Evolutionary conservation across 139 green algal genomes (phyloP), one percentile per base, ranked within the genome.

Genomic region (Mychonastes homosphaera): DNA sequence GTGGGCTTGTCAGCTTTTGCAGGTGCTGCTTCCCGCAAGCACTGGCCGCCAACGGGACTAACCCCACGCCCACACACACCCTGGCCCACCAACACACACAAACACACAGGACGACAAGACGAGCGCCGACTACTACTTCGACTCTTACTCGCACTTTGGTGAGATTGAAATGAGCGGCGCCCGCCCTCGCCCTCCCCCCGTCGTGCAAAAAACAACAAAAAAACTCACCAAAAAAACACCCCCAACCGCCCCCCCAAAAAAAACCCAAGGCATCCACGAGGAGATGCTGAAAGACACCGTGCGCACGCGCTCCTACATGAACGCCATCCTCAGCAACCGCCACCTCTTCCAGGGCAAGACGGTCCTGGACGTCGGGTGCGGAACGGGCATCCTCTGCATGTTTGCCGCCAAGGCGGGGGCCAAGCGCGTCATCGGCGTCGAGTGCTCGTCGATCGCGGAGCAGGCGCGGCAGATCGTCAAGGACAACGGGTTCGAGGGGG

Each of bases 231-330:
- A 6, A 58, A 48, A 29, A 33, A 19, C 45, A 19, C 13, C 10
- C 5, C 12, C 19, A 44, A 1, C 27, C 45, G 12, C 15, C n/a
- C 45, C 5, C 23, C 34, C 24, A 4, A 24, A 45, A 36, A 26
- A 16, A 13, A 49, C 18, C 38, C 16, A 3, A 82, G 76, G 84
- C 51, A 91, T 91, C 52, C 86, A 94, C 62, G 79, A 92, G 63
- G 85, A 95, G 70, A 96, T 96, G 89, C 79, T 96, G 30, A 93
- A 95, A 58, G 89, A 96, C 70, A 56, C 56, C 28, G 79, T 95
- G 41, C 79, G 89, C 47, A 96, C 89, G 0, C 68, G 71, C 8
- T 79, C 79, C 32, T 96, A 96, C 72, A 84, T 85, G 69, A 83
- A 82, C 55, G 73, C 85, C 16, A 91, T 95, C 44, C 60, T 87